Evolutionary conservation across 2,329 filamentous ascomycete species (phyloP), one percentile per base, ranked within the genome.

Genomic region (Calonectria pteridis): DNA sequence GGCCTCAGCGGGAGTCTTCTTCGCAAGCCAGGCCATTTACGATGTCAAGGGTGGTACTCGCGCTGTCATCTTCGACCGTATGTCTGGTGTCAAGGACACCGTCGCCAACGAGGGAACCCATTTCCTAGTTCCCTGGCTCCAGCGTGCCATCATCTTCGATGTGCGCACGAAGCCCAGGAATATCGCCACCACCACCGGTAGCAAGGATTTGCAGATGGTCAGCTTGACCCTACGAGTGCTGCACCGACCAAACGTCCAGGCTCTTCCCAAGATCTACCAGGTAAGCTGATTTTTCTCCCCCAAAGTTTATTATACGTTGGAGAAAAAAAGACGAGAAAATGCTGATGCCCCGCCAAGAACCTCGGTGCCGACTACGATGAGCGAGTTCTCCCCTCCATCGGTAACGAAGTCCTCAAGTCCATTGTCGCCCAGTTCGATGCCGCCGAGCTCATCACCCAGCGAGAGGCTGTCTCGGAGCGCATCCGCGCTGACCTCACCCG

Each of bases 121-220:
- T 86, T 98, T 99, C 86, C 88, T 99, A 69, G 86, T 99, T 46
- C 97, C 97, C 10, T 99, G 97, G 97, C 88, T 99, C 84, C 97
- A 99, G 87, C 94, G 93, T 86, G 94, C 94, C 81, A 95, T 99
- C 87, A 90, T 98, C 84, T 99, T 98, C 85, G 97, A 99, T 88
- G 97, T 99, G 78, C 93, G 97, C 77, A 99, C 97, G 72, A 97
- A 98, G 91, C 97, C 97, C 75, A 92, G 97, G 84, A 98, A 98
- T 85, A 98, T 99, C 84, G 95, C 94, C 78, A 99, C 97, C 33
- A 99, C 97, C 29, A 99, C 97, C 16, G 97, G 97, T 73, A 96
- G 94, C 91, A 99, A 99, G 92, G 97, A 99, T 88, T 87, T 99
- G 90, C 97, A 99, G 89, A 99, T 99, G 97, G 97, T 99, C 83